Evolutionary conservation across 805 yeast genomes (phyloP).

Genomic region (Candida chauliodis): DNA sequence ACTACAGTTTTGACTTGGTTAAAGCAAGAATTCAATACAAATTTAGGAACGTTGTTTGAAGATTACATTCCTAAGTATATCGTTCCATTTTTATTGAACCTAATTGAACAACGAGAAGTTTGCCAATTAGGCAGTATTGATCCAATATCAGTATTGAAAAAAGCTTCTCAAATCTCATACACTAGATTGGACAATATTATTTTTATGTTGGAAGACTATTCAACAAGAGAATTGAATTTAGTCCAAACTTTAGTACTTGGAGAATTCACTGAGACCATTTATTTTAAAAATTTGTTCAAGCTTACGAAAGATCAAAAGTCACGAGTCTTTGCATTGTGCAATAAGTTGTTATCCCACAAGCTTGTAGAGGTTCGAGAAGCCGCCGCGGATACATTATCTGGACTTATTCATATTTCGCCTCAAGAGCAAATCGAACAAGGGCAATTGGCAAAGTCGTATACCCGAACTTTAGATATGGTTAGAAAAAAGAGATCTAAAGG

Average conservation of each 20-base stretch:
- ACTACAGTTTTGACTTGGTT: slow-evolving; percentile 66
- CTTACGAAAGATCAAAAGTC: slow-evolving; percentile 46
- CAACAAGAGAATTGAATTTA: slow-evolving; percentile 24
- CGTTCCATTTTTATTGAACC: slow-evolving; percentile 64
- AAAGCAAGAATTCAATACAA: slow-evolving; percentile 48
- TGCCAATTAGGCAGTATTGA: slow-evolving; percentile 64
- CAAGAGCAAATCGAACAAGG: slow-evolving; percentile 41
- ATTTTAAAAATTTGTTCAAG: slow-evolving; percentile 61
- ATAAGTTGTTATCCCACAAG: slow-evolving; percentile 51
- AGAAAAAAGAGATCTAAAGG: slow-evolving; percentile 31
- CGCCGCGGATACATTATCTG: slow-evolving; percentile 73
- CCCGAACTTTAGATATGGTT: slow-evolving; percentile 36
- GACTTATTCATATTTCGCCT: slow-evolving; percentile 66
- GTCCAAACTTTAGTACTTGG: slow-evolving; percentile 62
- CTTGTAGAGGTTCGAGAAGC: slow-evolving; percentile 73
- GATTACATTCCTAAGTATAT: slow-evolving; percentile 49
- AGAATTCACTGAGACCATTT: slow-evolving; percentile 68
- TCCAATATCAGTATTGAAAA: slow-evolving; percentile 46
- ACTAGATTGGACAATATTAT: slow-evolving; percentile 23
- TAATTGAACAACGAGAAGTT: slow-evolving; percentile 72
- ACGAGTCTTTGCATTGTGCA: slow-evolving; percentile 49
- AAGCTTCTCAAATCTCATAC: slow-evolving; percentile 42
- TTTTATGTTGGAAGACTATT: slow-evolving; percentile 38
- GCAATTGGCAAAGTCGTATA: slow-evolving; percentile 31
- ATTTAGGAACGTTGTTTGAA: slow-evolving; percentile 50